Conservation (phyloP, 192 early-diverging fungal species). For the Umbelopsis ramanniana region DNA sequence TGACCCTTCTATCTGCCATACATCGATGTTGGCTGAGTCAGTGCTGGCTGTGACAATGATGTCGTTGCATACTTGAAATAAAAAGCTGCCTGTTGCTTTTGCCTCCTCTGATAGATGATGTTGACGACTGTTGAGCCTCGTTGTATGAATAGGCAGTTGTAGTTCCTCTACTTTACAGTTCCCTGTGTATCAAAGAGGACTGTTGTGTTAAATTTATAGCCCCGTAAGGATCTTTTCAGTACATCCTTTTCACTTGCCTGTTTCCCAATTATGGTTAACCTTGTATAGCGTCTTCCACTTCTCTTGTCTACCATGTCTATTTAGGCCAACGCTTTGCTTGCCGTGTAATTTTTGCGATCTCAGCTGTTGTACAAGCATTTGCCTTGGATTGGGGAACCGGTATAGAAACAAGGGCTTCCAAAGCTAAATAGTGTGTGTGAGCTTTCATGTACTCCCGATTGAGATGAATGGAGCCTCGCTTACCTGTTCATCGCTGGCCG, state of each 20-base stretch:
- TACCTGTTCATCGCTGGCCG: conserved; percentile 52
- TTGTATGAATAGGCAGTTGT: background rate
- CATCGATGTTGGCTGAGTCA: background rate
- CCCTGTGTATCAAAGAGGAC: background rate
- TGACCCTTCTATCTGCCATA: background rate
- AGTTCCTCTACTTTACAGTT: conserved; percentile 21
- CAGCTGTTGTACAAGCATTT: background rate
- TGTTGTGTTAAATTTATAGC: background rate
- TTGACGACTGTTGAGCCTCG: background rate
- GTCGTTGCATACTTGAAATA: conserved; percentile 15
- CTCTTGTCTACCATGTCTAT: background rate
- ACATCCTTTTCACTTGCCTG: conserved; percentile 41
- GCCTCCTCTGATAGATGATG: background rate
- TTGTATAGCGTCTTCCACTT: conserved; percentile 50
- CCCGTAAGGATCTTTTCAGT: too few species aligned
- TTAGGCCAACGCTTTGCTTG: background rate
- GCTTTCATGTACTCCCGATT: too few species aligned
- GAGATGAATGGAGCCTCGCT: background rate
- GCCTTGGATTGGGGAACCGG: conserved; percentile 40
- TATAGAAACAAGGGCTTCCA: conserved; percentile 52
- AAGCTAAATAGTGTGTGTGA: conserved; percentile 30
- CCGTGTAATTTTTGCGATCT: conserved; percentile 7
- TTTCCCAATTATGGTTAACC: conserved; percentile 54
- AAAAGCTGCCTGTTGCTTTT: background rate
- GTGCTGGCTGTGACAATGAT: background rate